Conservation (phyloP, 2,329 filamentous ascomycete species). For the Fusarium piperis region DNA sequence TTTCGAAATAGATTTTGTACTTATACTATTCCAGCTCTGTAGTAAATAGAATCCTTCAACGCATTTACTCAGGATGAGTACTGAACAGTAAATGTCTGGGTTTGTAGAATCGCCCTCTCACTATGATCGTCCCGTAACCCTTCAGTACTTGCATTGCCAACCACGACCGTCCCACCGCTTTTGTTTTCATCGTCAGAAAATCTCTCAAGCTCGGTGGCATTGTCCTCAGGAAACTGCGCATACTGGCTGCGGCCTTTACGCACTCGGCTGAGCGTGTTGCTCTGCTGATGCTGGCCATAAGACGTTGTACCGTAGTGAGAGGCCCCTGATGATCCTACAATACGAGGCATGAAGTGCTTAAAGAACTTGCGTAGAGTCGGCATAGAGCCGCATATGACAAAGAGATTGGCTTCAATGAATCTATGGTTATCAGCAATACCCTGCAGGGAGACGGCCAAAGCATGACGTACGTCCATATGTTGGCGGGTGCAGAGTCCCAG, state of each 20-base stretch:
- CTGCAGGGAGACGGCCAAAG: neutral
- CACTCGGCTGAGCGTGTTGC: constrained; percentile 13
- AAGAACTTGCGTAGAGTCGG: constrained; percentile 51
- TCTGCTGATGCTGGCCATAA: constrained; percentile 16
- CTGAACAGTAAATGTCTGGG: constrained; percentile 36
- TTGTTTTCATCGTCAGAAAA: constrained; percentile 13
- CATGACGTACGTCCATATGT: constrained; percentile 42
- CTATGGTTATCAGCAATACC: constrained; percentile 22
- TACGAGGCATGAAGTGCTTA: constrained; percentile 43
- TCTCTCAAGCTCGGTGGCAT: constrained; percentile 19
- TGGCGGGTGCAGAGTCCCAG: constrained; percentile 44
- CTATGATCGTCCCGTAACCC: constrained; percentile 33
- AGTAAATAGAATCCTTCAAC: neutral
- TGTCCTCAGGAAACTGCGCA: constrained; percentile 25
- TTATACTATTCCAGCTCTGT: neutral
- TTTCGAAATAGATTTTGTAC: neutral
- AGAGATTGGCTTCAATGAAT: constrained; percentile 51
- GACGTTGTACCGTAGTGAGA: constrained; percentile 1
- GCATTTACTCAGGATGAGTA: constrained; percentile 5
- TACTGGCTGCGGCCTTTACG: constrained; percentile 29
- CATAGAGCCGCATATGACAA: constrained; percentile 53
- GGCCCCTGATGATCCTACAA: constrained; percentile 30
- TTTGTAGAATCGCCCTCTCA: constrained; percentile 42
- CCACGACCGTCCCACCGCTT: constrained; percentile 5
- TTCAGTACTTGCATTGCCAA: constrained; percentile 7